These are phyloP conservation scores for Xylaria cubensis DNA, from an alignment of 495 filamentous ascomycete genomes.

Conservation along the genomic window DNA sequence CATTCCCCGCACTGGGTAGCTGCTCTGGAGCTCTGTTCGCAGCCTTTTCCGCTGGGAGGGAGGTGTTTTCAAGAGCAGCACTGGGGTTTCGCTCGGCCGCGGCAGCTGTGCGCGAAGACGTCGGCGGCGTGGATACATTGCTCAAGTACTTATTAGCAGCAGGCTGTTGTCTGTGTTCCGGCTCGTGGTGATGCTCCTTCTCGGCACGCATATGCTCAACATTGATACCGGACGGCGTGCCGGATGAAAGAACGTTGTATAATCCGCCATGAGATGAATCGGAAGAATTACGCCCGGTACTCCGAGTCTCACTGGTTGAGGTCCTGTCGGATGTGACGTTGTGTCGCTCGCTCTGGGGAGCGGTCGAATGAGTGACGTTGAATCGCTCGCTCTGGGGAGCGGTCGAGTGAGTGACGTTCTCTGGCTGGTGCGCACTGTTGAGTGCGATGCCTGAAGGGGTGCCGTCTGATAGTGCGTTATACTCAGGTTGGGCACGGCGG, in stretches of 20 bases:
- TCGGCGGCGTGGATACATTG: not conserved
- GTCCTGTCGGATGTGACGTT: not conserved
- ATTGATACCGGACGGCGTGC: slow-evolving; percentile 41
- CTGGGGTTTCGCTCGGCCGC: not conserved
- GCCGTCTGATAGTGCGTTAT: slow-evolving; percentile 33
- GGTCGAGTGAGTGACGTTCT: not conserved
- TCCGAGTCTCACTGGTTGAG: not conserved
- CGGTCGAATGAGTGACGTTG: not conserved
- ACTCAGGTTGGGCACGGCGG: slow-evolving; percentile 12
- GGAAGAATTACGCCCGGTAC: slow-evolving; percentile 23
- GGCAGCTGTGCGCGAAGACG: not conserved
- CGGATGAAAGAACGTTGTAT: slow-evolving; percentile 41
- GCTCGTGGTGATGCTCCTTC: not conserved
- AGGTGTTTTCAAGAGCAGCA: not conserved
- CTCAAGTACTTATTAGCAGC: not conserved
- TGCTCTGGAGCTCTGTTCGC: not conserved
- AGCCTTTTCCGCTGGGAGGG: not conserved
- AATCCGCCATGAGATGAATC: slow-evolving; percentile 34
- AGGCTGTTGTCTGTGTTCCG: not conserved
- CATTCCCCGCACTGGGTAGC: not conserved
- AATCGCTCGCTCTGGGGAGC: not conserved
- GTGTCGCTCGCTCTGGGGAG: not conserved
- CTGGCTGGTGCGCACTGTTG: slow-evolving; percentile 4
- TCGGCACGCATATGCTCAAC: slow-evolving; percentile 17
- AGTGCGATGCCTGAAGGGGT: slow-evolving; percentile 34